Conservation (phyloP, 179 eudicot genomes). For the Pouteria campechiana region DNA sequence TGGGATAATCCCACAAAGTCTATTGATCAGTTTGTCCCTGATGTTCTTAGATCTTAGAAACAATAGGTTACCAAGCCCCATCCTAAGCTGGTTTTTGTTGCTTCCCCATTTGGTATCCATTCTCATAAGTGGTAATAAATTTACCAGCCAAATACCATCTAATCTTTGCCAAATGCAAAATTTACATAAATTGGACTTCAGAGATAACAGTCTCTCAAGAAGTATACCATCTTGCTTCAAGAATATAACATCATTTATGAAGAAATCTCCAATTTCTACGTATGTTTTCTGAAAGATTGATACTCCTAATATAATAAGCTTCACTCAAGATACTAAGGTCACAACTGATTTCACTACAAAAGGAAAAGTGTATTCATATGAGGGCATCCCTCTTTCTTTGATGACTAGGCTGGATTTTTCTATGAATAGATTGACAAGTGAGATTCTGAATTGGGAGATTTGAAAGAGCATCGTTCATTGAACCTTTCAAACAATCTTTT, state of each 20-base stretch:
- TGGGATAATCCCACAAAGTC: neutral
- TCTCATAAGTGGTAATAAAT: neutral
- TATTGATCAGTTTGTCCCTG: neutral
- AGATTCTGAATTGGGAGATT: slow-evolving; percentile 2
- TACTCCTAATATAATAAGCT: no score
- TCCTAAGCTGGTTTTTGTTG: neutral
- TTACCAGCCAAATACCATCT: neutral
- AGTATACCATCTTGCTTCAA: neutral
- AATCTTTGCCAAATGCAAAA: neutral
- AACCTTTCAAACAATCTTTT: slow-evolving; percentile 4
- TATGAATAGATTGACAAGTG: neutral
- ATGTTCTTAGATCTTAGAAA: neutral
- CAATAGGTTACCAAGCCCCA: neutral
- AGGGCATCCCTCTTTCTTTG: neutral
- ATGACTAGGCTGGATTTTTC: neutral
- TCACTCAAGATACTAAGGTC: neutral
- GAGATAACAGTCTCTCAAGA: neutral
- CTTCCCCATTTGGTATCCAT: neutral
- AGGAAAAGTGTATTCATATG: neutral
- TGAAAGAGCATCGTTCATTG: neutral
- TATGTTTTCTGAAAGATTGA: no score
- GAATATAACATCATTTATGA: neutral
- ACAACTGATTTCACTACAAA: neutral
- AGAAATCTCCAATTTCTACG: neutral
- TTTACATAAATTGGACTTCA: neutral